Conservation (phyloP, 257 asterid genomes). For the Plantago elongata region DNA sequence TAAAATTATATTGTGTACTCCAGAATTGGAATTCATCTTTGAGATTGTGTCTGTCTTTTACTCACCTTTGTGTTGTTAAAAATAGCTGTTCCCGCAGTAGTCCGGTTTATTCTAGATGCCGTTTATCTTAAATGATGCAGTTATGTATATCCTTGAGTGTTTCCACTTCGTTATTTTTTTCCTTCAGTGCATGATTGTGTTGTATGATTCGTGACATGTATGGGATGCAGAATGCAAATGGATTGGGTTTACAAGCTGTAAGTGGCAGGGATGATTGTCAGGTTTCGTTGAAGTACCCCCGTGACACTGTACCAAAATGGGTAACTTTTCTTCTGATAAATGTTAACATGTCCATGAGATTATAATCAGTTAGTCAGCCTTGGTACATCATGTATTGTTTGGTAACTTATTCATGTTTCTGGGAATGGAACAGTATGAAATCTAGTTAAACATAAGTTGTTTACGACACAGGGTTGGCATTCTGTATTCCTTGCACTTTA, state of each 20-base stretch:
- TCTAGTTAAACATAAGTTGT: neutral
- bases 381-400: neutral
- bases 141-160: neutral
- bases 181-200: neutral
- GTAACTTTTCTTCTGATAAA: conserved; percentile 35
- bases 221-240: conserved; percentile 76
- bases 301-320: conserved; percentile 85
- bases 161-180: neutral
- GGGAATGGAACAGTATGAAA: neutral
- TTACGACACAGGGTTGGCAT: neutral
- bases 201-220: conserved; percentile 5
- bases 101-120: neutral
- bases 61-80: conserved; percentile 3
- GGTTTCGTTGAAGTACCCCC: conserved; percentile 61
- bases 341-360: neutral
- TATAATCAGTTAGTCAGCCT: neutral
- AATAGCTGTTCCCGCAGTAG: conserved; percentile 1
- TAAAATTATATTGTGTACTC: neutral
- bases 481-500: neutral
- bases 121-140: neutral
- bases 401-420: neutral
- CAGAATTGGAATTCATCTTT: neutral
- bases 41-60: neutral
- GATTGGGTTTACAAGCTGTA: conserved; percentile 86
- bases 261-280: conserved; percentile 61